Base-by-base conservation (phyloP, 495 filamentous ascomycete genomes). In the Neurospora intermedia region DNA sequence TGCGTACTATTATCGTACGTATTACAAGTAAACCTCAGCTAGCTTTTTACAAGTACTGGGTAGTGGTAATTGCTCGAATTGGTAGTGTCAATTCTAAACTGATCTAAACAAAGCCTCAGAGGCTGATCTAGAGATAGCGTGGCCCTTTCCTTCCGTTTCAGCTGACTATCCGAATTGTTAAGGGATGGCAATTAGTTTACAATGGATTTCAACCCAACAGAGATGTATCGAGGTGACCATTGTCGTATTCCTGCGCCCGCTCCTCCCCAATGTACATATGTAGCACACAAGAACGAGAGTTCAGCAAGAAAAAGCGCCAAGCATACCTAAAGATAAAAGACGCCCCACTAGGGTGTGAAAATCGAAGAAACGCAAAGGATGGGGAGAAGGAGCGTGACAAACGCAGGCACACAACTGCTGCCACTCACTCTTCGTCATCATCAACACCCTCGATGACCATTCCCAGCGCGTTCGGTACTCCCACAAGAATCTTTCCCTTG, bases 401-500 rank as follows among this genome's bases (percentile, higher is more conserved):
- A 54, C 66, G 11, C 18, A 20, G 46, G 31, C 31, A 71, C 23
- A 27, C 45, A 41, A 20, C 16, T 35, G 7, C 54, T 71, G 39
- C 20, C 71, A 38, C 7, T 69, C 46, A 73, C 8, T 46, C 69
- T 35, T 46, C 62, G 38, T 71, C 59, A 31, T 77, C 80, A 41
- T 81, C 78, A 20, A 79, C 76, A 9, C 87, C 86, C 70, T 87
- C 83, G 23, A 87, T 87, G 13, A 85, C 81, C 85, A 88, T 87
- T 3, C 87, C 87, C 70, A 82, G 40, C 9, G 91, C 91, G 77
- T 88, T 92, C 42, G 92, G 90, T 69, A 92, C 86, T 4, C 94
- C 94, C 71, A 97, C 90, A 39, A 97, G 81, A 16, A 92, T 90
- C 75, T 92, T 90, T 31, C 91, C 92, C 69, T 81, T 84, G 1